Base-by-base conservation (phyloP, 495 filamentous ascomycete genomes). In the Tuber borchii region DNA sequence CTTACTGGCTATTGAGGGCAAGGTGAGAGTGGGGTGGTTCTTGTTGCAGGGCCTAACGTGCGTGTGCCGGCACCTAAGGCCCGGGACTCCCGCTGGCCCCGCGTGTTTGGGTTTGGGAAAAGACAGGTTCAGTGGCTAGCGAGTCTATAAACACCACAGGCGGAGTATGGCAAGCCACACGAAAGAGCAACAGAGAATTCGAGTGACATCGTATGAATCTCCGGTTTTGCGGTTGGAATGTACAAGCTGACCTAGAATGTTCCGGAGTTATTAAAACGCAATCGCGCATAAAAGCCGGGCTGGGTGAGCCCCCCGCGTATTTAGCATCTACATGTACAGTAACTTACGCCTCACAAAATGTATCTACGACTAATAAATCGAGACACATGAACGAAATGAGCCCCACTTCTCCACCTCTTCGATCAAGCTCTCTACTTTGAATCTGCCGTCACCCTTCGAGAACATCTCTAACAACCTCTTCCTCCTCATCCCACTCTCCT, bases 371-470 rank as follows among this genome's bases (percentile, higher is more conserved):
- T 34, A 4, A 17, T 65, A 34, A 19, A 65, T 34, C 26, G 3
- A 65, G 56, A 34, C 26, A 31, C 26, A 17, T 31, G 56, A 65
- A 65, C 1, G 56, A 65, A 65, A 34, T 65, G 26, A 65, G 34
- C 26, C 56, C 56, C 56, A 65, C 87, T 89, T 92, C 88, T 97
- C 93, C 19, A 91, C 90, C 87, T 97, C 94, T 78, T 93, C 92
- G 74, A 98, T 77, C 84, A 98, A 80, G 79, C 89, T 90, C 85
- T 97, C 93, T 44, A 98, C 87, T 81, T 87, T 93, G 83, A 97
- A 98, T 73, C 84, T 85, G 77, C 85, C 84, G 85, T 95, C 94
- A 1, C 94, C 95, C 74, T 85, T 85, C 8, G 87, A 91, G 83
- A 97, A 98, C 87, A 90, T 89, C 83, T 93, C 91, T 83, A 98